These are phyloP conservation scores for Fusarium buharicum DNA, from an alignment of 2,329 filamentous ascomycete genomes.

Conservation along the genomic window DNA sequence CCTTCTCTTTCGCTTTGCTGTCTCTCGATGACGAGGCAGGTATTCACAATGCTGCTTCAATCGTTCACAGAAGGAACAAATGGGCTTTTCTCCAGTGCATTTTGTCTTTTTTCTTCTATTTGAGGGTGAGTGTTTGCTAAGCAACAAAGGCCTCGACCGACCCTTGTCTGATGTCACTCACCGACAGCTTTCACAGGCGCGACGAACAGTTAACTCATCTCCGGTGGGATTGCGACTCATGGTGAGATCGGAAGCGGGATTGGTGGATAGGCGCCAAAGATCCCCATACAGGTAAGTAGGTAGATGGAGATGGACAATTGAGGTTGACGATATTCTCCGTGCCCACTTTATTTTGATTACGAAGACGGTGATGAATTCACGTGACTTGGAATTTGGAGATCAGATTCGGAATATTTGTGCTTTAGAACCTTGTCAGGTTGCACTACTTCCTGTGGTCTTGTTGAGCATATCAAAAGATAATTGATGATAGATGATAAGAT, in stretches of 20 bases:
- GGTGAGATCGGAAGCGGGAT: background rate
- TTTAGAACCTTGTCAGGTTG: no score
- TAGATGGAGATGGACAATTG: background rate
- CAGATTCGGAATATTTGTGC: background rate
- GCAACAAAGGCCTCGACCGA: background rate
- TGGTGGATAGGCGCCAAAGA: background rate
- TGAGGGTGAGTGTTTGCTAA: background rate
- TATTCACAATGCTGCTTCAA: conserved; percentile 34
- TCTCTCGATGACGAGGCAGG: conserved; percentile 26
- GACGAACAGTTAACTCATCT: conserved; percentile 16
- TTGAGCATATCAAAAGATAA: no score
- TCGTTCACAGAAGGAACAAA: conserved; percentile 38
- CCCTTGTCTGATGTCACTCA: conserved; percentile 6
- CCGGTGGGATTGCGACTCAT: conserved; percentile 11
- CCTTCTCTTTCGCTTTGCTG: conserved; percentile 19
- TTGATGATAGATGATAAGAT: no score
- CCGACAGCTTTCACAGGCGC: conserved; percentile 33
- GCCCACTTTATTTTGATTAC: conserved; percentile 10
- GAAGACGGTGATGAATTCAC: background rate
- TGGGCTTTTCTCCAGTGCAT: conserved; percentile 35
- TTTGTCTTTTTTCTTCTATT: conserved; percentile 39
- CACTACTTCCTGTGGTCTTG: no score
- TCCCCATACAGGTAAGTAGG: background rate
- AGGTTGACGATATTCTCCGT: conserved; percentile 21
- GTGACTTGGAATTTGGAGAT: conserved; percentile 20